phyloP scores from a whole-genome alignment of 768 basidiomycete genomes.

The Tylopilus sp. region DNA sequence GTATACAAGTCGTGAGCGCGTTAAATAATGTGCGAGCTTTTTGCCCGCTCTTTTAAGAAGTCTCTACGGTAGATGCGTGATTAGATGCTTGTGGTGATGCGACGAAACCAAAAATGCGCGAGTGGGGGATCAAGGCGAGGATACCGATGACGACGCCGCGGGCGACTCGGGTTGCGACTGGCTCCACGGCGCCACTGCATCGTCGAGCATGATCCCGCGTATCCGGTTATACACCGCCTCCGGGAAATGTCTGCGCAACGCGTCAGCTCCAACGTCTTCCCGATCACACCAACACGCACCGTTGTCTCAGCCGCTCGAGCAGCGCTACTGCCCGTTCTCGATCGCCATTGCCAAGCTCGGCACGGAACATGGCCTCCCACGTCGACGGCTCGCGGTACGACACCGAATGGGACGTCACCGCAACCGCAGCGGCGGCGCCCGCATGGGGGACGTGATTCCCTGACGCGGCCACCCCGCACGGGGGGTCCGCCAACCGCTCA shows the following conservation, averaged over 20 bases:
- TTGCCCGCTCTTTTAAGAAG: too few species aligned
- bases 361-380: constrained; percentile 94
- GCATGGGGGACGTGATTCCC: constrained; percentile 81
- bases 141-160: not conserved
- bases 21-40: too few species aligned
- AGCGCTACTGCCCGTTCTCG: constrained; percentile 66
- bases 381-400: constrained; percentile 66
- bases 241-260: constrained; percentile 53
- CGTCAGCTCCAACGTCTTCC: not conserved
- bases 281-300: constrained; percentile 42
- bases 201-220: constrained; percentile 76
- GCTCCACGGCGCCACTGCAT: constrained; percentile 49
- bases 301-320: constrained; percentile 65
- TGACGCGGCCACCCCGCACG: constrained; percentile 80
- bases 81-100: not conserved
- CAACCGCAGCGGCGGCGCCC: constrained; percentile 28
- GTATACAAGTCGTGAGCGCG: too few species aligned
- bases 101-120: not conserved
- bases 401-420: constrained; percentile 39
- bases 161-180: constrained; percentile 13
- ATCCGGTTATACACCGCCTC: constrained; percentile 77
- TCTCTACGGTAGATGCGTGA: too few species aligned
- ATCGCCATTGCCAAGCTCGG: constrained; percentile 79
- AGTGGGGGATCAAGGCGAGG: too few species aligned
- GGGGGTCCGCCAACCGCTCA: constrained; percentile 74